Evolutionary conservation across 164 flowering plant genomes (phyloP), one percentile per base, ranked within the genome.

Genomic region (Dillenia turbinata): DNA sequence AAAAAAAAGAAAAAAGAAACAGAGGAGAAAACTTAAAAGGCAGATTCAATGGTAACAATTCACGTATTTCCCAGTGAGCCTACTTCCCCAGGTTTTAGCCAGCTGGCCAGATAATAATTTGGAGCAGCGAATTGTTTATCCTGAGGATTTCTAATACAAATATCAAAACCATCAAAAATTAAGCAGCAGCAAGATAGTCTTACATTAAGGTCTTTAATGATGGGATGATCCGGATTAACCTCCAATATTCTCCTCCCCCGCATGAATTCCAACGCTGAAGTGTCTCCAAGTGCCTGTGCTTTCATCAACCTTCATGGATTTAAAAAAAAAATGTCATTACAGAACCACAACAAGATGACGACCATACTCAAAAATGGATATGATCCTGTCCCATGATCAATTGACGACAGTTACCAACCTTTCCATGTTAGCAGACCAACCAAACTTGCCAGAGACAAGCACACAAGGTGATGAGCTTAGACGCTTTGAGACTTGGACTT

Each of bases 371-470:
- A 33, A 33, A 33, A 33, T 33, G 40, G 5, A 33, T 33, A 33
- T 33, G 40, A 33, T 33, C 40, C 40, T 33, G 40, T 33, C 40
- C 6, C 6, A 33, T 0, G 40, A 33, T 33, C 7, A 33, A 3
- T 10, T 14, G 33, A 67, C 2, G 3, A 19, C 3, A 0, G 8
- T 16, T 47, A 50, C 73, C 47, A 47, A 94, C 99, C 97, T 91
- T 79, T 94, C 99, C 99, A 94, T 94, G 67, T 94, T 94, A 26
- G 99, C 99, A 49, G 99, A 94, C 99, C 99, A 94, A 43, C 99
- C 99, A 74, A 94, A 94, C 79, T 94, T 94, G 64, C 99, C 97
- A 71, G 99, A 88, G 52, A 91, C 99, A 69, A 94, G 97, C 61
- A 94, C 99, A 75, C 99, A 94, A 3, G 99, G 99, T 22, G 99